Evolutionary conservation across 768 basidiomycete species (phyloP), one percentile per base, ranked within the genome.

Genomic region (Mycena vitilis): DNA sequence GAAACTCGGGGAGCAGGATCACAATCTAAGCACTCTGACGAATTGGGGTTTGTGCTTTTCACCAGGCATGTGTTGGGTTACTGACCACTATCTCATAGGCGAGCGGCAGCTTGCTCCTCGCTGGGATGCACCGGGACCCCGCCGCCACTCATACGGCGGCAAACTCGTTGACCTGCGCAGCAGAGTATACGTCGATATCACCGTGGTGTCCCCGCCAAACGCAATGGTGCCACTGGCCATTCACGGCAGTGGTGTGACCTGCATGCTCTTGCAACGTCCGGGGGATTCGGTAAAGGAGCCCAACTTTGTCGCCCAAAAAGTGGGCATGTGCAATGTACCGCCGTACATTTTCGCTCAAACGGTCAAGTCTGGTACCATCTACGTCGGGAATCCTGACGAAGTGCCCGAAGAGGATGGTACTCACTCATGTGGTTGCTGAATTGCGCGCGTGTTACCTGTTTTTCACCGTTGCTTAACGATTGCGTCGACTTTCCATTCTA

Each of bases 331-430:
- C 10, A 74, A 73, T 54, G 20, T 76, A 5, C 74, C 75, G 2
- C 59, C 75, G 15, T 76, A 75, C 49, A 65, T 73, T 7, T 65
- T 76, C 10, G 61, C 65, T 5, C 66, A 76, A 67, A 53, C 73
- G 36, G 58, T 69, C 48, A 60, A 59, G 49, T 55, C 63, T n/a
- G 63, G 63, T 1, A 64, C 54, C 9, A 49, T 64, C 16, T 64
- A 37, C 9, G 54, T 64, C 25, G 62, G 62, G 6, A 54, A 42
- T 34, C 18, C 55, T n/a, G n/a, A n/a, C n/a, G n/a, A n/a, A n/a
- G n/a, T n/a, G n/a, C n/a, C n/a, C n/a, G n/a, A n/a, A n/a, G n/a
- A n/a, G n/a, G n/a, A n/a, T n/a, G n/a, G n/a, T n/a, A n/a, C n/a
- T n/a, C n/a, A n/a, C n/a, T n/a, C n/a, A n/a, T n/a, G n/a, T n/a